phyloP scores from a whole-genome alignment of 352 stramenopile genomes.

The Phytophthora citrophthora region DNA sequence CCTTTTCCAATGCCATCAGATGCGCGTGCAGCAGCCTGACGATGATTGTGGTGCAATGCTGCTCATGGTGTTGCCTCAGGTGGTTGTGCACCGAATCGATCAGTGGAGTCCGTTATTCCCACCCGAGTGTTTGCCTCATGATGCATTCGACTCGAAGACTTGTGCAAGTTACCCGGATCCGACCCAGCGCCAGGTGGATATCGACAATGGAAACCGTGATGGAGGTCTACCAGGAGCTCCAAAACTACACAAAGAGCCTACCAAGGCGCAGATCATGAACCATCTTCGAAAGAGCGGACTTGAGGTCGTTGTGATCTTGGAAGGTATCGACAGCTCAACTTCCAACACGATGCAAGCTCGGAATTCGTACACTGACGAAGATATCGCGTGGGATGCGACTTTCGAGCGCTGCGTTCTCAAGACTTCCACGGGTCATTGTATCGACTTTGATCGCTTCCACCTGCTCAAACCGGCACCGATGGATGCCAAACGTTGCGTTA shows the following conservation, averaged over 20 bases:
- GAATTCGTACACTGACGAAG: constrained; percentile 81
- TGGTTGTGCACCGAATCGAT: constrained; percentile 87
- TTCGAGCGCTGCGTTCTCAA: constrained; percentile 82
- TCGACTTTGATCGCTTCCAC: constrained; percentile 90
- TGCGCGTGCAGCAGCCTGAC: constrained; percentile 90
- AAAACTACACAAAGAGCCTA: constrained; percentile 65
- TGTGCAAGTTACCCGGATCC: constrained; percentile 74
- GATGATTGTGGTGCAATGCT: constrained; percentile 83
- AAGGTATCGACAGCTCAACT: constrained; percentile 86
- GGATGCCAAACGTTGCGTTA: constrained; percentile 51
- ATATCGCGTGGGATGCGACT: constrained; percentile 82
- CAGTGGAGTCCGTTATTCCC: constrained; percentile 86
- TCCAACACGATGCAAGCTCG: constrained; percentile 90
- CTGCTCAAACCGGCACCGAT: constrained; percentile 67
- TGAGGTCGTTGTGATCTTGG: constrained; percentile 82
- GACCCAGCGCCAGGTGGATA: constrained; percentile 72
- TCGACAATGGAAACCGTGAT: constrained; percentile 88
- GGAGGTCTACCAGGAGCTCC: constrained; percentile 32
- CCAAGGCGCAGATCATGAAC: constrained; percentile 71
- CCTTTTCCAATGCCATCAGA: constrained; percentile 84
- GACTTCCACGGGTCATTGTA: constrained; percentile 54
- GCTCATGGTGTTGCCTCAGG: constrained; percentile 82
- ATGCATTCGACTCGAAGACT: constrained; percentile 57
- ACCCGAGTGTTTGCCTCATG: constrained; percentile 67
- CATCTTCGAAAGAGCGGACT: constrained; percentile 74